Conservation (phyloP, 805 yeast species). For the Cyberlindnera americana region DNA sequence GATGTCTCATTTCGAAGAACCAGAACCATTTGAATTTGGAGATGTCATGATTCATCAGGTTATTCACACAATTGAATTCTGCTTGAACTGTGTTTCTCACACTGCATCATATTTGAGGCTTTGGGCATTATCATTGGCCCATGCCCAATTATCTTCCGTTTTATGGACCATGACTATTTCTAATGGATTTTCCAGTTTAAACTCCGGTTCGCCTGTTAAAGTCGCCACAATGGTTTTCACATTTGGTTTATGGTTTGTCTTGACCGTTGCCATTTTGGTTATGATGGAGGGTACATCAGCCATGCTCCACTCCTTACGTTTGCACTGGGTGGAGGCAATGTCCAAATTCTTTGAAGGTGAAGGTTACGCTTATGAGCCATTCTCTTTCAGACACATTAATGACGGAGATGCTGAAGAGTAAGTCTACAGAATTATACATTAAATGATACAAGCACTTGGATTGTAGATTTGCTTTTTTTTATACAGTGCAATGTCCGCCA, state of each 20-base stretch:
- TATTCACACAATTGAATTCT: slow-evolving; percentile 96
- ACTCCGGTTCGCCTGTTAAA: slow-evolving; percentile 46
- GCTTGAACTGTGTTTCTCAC: slow-evolving; percentile 95
- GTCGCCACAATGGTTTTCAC: slow-evolving; percentile 69
- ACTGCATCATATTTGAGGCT: slow-evolving; percentile 96
- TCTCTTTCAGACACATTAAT: slow-evolving; percentile 47
- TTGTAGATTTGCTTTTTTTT: not conserved
- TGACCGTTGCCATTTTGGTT: slow-evolving; percentile 88
- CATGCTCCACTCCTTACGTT: slow-evolving; percentile 94
- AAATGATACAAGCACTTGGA: too few relatives aligned
- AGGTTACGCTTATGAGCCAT: slow-evolving; percentile 86
- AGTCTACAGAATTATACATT: too few relatives aligned
- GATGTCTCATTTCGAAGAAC: slow-evolving; percentile 31
- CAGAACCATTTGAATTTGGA: slow-evolving; percentile 71
- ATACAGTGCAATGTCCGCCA: slow-evolving; percentile 23
- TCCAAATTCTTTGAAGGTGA: slow-evolving; percentile 97
- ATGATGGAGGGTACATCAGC: slow-evolving; percentile 99
- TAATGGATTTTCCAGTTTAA: slow-evolving; percentile 59
- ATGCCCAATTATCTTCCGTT: slow-evolving; percentile 92
- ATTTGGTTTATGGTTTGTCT: slow-evolving; percentile 92
- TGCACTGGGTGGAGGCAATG: slow-evolving; percentile 99
- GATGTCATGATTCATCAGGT: slow-evolving; percentile 97
- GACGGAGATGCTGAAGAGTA: slow-evolving; percentile 1
- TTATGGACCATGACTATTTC: slow-evolving; percentile 94
- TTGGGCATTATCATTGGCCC: slow-evolving; percentile 98